Percentiles rank a stretch among this genome's conserved stretches.
Conservation (phyloP, 2,329 filamentous ascomycete species). For the Calonectria henricotiae region DNA sequence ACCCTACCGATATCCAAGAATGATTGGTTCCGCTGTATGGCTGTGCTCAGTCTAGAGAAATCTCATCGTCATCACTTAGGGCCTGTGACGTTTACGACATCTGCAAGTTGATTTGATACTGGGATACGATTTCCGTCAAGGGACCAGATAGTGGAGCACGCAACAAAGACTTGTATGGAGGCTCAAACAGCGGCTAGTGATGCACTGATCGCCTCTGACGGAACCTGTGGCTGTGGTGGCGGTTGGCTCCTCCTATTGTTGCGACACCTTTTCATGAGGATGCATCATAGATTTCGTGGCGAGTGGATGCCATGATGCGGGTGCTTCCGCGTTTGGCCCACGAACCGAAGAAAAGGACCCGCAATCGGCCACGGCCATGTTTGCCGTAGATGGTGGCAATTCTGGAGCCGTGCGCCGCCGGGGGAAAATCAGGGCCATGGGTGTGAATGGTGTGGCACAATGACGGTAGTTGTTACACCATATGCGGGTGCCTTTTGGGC, state of each 20-base stretch:
- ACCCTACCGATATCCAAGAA: constrained; percentile 33
- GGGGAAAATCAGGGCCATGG: constrained; percentile 40
- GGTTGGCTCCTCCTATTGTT: constrained; percentile 45
- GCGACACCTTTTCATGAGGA: constrained; percentile 24
- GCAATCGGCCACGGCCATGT: neutral
- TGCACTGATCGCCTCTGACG: constrained; percentile 40
- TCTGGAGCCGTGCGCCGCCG: constrained; percentile 41
- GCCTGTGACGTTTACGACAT: constrained; percentile 50
- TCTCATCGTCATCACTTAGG: constrained; percentile 47
- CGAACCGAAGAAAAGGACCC: constrained; percentile 4
- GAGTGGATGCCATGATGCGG: constrained; percentile 20
- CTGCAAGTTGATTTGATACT: constrained; percentile 28
- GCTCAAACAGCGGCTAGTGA: constrained; percentile 38
- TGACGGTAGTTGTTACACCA: constrained; percentile 41
- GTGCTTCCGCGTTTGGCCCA: constrained; percentile 6
- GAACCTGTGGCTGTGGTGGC: constrained; percentile 45
- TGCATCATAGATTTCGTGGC: constrained; percentile 44
- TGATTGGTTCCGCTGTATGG: constrained; percentile 24
- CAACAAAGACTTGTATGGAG: constrained; percentile 38
- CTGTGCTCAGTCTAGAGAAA: constrained; percentile 37
- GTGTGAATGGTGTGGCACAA: constrained; percentile 42
- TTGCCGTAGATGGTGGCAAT: neutral
- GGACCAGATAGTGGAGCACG: constrained; percentile 30
- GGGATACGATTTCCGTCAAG: constrained; percentile 43
- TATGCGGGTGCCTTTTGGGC: neutral